Evolutionary conservation across 2,329 filamentous ascomycete genomes (phyloP), one percentile per base, ranked within the genome.

Genomic region (Claviceps sp.): DNA sequence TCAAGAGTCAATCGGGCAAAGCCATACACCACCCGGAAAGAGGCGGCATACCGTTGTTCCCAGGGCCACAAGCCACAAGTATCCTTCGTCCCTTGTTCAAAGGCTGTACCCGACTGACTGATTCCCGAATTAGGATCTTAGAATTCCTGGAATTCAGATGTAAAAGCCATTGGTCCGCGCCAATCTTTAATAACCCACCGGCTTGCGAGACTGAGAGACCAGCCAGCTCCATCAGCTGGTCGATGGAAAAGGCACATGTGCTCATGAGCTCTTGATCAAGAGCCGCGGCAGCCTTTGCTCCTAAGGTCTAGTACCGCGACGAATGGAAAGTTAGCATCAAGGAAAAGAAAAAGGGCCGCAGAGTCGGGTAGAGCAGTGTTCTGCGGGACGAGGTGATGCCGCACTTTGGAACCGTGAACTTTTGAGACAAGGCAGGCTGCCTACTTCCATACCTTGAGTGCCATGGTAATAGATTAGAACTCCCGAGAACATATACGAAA

Each of bases 211-310:
- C 89, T 1, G 89, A 90, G 0, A 98, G 76, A 0, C 93, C 93
- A 44, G 93, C 93, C 7, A 98, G 73, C 65, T 97, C 93, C 93
- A 98, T 97, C 48, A 98, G 74, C 69, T 98, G 93, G 64, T 97
- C 93, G 52, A 98, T 79, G 11, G 89, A 95, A 70, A 95, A 98
- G 8, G 87, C 89, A 1, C 83, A 81, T 11, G 80, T 79, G 63
- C 81, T 87, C 90, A 98, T 97, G 56, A 98, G 82, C 65, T 98
- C 91, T 67, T 87, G 84, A 65, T 98, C 93, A 18, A 98, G 78
- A 47, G 88, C 86, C 0, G 87, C 85, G 0, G 93, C 93, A 57
- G 89, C 87, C 69, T 93, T 89, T 43, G 91, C 84, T 9, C 84
- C 85, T 26, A 98, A 78, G 26, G 89, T 95, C 89, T 94, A 30